phyloP scores from a whole-genome alignment of 495 filamentous ascomycete genomes.

The Penicillium herquei region DNA sequence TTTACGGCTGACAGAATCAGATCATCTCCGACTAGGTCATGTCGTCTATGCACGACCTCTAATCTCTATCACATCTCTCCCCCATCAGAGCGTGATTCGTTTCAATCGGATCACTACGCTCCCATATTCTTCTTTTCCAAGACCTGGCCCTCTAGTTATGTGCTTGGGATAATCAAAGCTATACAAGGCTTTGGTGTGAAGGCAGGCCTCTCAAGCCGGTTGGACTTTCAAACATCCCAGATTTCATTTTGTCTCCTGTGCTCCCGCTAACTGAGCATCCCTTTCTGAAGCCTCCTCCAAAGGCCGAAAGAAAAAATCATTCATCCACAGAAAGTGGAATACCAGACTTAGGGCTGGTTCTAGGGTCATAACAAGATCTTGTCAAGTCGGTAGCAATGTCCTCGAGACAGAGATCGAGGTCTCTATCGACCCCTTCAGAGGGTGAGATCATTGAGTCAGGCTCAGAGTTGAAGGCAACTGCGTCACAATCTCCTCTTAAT shows the following conservation, averaged over 20 bases:
- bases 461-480: slow-evolving; percentile 68
- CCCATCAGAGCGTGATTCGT: neutral
- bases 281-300: slow-evolving; percentile 26
- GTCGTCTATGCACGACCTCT: neutral
- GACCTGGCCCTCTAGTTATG: slow-evolving; percentile 12
- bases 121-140: neutral
- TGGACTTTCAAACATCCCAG: slow-evolving; percentile 45
- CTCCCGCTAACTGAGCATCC: slow-evolving; percentile 25
- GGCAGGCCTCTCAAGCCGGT: slow-evolving; percentile 45
- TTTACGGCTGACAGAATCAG: neutral
- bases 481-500: slow-evolving; percentile 73
- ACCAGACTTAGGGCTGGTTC: neutral
- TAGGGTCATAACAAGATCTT: neutral
- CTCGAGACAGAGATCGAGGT: slow-evolving; percentile 47
- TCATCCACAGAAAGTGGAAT: slow-evolving; percentile 1
- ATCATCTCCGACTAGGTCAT: neutral
- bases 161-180: slow-evolving; percentile 22
- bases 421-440: slow-evolving; percentile 59
- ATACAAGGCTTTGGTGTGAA: slow-evolving; percentile 30
- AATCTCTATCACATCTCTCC: neutral
- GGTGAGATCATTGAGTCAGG: slow-evolving; percentile 84
- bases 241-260: slow-evolving; percentile 28
- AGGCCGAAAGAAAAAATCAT: slow-evolving; percentile 15
- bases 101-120: neutral
- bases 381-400: slow-evolving; percentile 6